These are phyloP conservation scores for Immersiella caudata DNA, from an alignment of 495 filamentous ascomycete species.

Conservation along the genomic window DNA sequence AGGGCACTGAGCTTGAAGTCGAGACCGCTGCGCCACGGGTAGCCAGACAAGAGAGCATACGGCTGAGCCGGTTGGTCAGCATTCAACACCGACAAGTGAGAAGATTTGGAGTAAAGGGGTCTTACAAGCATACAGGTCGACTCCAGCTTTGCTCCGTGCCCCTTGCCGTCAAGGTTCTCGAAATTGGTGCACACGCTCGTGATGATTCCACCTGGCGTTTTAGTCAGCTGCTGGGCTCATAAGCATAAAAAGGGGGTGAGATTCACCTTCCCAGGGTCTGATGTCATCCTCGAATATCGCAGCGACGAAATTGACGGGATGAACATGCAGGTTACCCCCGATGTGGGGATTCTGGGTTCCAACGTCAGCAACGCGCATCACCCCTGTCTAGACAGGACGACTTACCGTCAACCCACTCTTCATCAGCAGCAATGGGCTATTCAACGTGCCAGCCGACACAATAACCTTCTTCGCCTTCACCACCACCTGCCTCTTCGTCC, in stretches of 20 bases:
- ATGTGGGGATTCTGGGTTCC: constrained; percentile 71
- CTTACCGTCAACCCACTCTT: constrained; percentile 66
- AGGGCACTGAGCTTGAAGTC: constrained; percentile 69
- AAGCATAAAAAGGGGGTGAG: not conserved
- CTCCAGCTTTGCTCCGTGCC: constrained; percentile 85
- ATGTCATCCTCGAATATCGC: constrained; percentile 68
- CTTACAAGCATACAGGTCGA: constrained; percentile 62
- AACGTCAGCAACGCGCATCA: constrained; percentile 14
- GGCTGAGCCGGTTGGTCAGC: constrained; percentile 28
- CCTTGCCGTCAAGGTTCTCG: constrained; percentile 78
- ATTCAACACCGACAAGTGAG: not conserved
- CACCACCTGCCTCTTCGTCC: constrained; percentile 59
- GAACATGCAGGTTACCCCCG: constrained; percentile 80
- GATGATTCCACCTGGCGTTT: constrained; percentile 44
- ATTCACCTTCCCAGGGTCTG: constrained; percentile 73
- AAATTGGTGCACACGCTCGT: constrained; percentile 77
- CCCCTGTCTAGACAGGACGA: not conserved
- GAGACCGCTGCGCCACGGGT: constrained; percentile 65
- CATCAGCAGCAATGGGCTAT: constrained; percentile 73
- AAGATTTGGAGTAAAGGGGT: not conserved
- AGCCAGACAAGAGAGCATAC: constrained; percentile 50
- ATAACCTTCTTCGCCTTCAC: constrained; percentile 84
- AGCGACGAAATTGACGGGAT: constrained; percentile 66
- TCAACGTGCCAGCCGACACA: constrained; percentile 70
- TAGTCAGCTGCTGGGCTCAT: not conserved